phyloP scores from a whole-genome alignment of 306 rosid genomes.

The Lotus japonicus region DNA sequence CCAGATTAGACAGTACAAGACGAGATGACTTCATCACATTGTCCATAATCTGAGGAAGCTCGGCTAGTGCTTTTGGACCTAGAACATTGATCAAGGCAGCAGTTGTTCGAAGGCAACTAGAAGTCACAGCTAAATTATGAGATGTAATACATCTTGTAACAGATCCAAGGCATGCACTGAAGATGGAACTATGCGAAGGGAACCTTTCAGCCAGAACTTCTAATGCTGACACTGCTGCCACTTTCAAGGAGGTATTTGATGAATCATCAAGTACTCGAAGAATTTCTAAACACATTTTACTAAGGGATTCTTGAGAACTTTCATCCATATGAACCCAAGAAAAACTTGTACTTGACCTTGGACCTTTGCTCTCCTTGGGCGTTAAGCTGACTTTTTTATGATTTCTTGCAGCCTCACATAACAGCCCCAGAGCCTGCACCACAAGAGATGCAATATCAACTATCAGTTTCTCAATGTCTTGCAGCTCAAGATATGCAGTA shows the following conservation, averaged over 20 bases:
- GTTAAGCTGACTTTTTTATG: slow-evolving; percentile 24
- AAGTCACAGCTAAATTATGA: slow-evolving; percentile 40
- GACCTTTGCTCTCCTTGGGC: slow-evolving; percentile 28
- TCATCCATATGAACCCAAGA: slow-evolving; percentile 51
- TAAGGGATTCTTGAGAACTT: slow-evolving; percentile 46
- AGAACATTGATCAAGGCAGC: slow-evolving; percentile 72
- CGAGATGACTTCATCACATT: slow-evolving; percentile 49
- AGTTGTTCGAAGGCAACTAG: slow-evolving; percentile 69
- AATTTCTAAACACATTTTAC: slow-evolving; percentile 51
- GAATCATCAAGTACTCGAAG: slow-evolving; percentile 52
- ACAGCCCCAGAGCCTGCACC: slow-evolving; percentile 76
- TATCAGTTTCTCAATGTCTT: background rate
- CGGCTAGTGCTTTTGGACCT: slow-evolving; percentile 71
- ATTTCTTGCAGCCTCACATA: slow-evolving; percentile 63
- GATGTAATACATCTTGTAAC: slow-evolving; percentile 45
- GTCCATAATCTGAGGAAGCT: slow-evolving; percentile 76
- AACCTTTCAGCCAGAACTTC: slow-evolving; percentile 63
- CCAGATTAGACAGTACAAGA: slow-evolving; percentile 29
- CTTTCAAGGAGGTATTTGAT: slow-evolving; percentile 52
- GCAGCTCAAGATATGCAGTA: slow-evolving; percentile 13
- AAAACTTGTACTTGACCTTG: slow-evolving; percentile 30
- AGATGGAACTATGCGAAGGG: slow-evolving; percentile 51
- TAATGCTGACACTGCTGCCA: slow-evolving; percentile 78
- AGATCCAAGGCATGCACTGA: slow-evolving; percentile 50
- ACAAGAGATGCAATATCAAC: slow-evolving; percentile 12